These are phyloP conservation scores for Thielaviopsis ethacetica DNA, from an alignment of 2,329 filamentous ascomycete genomes.

Conservation along the genomic window DNA sequence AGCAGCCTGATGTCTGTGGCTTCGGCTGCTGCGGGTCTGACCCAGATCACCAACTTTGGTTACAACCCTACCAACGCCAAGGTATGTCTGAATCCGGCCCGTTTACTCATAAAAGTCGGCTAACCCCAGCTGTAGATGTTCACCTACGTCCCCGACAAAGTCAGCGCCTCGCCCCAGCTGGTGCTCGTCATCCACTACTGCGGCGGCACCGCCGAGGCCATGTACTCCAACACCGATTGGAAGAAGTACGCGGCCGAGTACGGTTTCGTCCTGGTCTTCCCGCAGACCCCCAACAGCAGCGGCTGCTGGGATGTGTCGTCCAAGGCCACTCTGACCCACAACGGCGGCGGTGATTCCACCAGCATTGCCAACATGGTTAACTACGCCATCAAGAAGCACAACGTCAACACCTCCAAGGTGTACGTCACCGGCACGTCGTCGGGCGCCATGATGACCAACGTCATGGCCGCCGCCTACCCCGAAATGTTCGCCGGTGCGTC, in stretches of 20 bases:
- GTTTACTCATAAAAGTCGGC: neutral
- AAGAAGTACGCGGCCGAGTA: constrained; percentile 24
- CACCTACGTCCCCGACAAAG: constrained; percentile 20
- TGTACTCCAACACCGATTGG: constrained; percentile 33
- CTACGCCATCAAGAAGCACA: constrained; percentile 35
- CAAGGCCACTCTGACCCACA: constrained; percentile 31
- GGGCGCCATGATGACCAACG: constrained; percentile 31
- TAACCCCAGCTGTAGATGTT: constrained; percentile 13
- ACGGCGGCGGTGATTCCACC: constrained; percentile 39
- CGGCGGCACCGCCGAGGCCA: constrained; percentile 30
- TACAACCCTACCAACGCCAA: constrained; percentile 15
- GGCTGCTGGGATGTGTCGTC: constrained; percentile 44
- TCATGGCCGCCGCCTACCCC: constrained; percentile 35
- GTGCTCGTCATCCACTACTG: constrained; percentile 40
- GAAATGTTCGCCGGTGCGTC: constrained; percentile 35
- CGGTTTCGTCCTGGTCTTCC: constrained; percentile 37
- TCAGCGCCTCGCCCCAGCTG: constrained; percentile 26
- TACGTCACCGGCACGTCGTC: constrained; percentile 35
- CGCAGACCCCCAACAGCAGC: constrained; percentile 32
- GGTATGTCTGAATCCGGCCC: too few species aligned
- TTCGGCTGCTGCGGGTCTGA: constrained; percentile 16
- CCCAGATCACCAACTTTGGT: constrained; percentile 26
- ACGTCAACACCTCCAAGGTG: constrained; percentile 32
- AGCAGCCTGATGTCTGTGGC: neutral
- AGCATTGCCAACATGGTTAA: constrained; percentile 43